Base-by-base conservation (phyloP, 2,329 filamentous ascomycete species). In the Neopestalotiopsis rosae region DNA sequence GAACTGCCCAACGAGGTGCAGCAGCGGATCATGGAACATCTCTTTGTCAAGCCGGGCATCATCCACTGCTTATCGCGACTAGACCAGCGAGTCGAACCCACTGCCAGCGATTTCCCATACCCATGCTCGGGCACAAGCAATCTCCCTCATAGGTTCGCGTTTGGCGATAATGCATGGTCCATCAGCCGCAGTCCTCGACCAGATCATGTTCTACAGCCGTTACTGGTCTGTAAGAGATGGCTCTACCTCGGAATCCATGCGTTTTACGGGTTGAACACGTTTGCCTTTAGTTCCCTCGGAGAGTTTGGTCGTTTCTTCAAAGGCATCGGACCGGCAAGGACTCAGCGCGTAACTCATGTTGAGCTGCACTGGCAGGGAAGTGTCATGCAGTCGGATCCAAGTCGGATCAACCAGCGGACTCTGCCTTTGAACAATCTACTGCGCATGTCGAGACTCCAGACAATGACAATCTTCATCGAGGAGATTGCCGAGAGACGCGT, bases 201-300 rank as follows among this genome's bases (percentile, higher is more conserved):
- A 0, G 76, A 80, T 3, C 70, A 74, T 0, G 70, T 84, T 0
- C 78, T 87, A 0, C 74, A 74, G 0, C 74, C 80, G 0, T 76
- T 88, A 0, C 42, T 79, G 0, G 84, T 86, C 0, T 82, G 75
- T 65, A 82, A 77, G 67, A 71, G 75, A 1, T 85, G 83, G 79
- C 73, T 78, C 63, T 82, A 79, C 34, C 72, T 84, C 1, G 83
- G 81, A 0, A 72, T 76, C 2, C 81, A 83, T 68, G 70, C 82
- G 2, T 87, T 87, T 69, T 87, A 87, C 67, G 83, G 84, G 7
- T 69, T 76, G 1, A 88, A 88, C 71, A 83, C 76, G 0, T 87
- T 87, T 69, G 82, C 81, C 0, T 87, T 88, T 72, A 86, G 83
- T n/a, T 85, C 82, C n/a, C 74, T 88, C 0, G 85, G 86, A 61